phyloP scores from a whole-genome alignment of 2,329 filamentous ascomycete species.

The Trichoderma koningii region DNA sequence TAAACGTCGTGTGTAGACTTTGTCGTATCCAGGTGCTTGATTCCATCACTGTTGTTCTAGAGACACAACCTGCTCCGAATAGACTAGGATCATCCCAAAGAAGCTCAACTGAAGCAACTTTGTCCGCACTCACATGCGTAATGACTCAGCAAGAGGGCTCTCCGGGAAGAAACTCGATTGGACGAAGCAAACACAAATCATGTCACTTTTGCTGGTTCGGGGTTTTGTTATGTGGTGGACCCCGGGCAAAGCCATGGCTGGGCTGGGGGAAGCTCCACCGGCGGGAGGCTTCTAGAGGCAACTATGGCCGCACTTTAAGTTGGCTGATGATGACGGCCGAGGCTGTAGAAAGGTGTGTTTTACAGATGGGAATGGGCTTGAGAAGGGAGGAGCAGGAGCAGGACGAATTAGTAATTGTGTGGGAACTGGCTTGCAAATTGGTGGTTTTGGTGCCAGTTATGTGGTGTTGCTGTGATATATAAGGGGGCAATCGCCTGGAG shows the following conservation, averaged over 20 bases:
- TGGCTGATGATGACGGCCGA: not conserved
- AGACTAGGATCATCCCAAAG: too few relatives aligned
- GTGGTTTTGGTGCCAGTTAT: not conserved
- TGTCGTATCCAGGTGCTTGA: too few relatives aligned
- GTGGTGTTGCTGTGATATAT: not conserved
- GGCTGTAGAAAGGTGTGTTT: too few relatives aligned
- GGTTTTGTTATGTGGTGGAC: not conserved
- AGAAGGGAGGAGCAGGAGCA: too few relatives aligned
- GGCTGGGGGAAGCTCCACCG: not conserved
- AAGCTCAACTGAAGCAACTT: conserved; percentile 19
- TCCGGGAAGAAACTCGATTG: not conserved
- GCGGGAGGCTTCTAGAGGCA: conserved; percentile 3
- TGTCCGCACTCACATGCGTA: not conserved
- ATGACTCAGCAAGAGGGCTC: not conserved
- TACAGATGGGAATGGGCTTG: not conserved
- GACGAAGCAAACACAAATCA: not conserved
- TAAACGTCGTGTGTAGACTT: not conserved
- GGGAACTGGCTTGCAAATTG: not conserved
- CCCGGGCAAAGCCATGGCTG: not conserved
- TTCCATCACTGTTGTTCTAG: too few relatives aligned
- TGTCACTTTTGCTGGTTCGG: not conserved
- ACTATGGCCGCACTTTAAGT: conserved; percentile 18
- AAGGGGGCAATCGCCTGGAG: not conserved
- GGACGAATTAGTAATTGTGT: conserved; percentile 3
- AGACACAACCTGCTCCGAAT: not conserved